These are phyloP conservation scores for Annona squamosa DNA, from an alignment of 164 flowering plant species.

Conservation along the genomic window DNA sequence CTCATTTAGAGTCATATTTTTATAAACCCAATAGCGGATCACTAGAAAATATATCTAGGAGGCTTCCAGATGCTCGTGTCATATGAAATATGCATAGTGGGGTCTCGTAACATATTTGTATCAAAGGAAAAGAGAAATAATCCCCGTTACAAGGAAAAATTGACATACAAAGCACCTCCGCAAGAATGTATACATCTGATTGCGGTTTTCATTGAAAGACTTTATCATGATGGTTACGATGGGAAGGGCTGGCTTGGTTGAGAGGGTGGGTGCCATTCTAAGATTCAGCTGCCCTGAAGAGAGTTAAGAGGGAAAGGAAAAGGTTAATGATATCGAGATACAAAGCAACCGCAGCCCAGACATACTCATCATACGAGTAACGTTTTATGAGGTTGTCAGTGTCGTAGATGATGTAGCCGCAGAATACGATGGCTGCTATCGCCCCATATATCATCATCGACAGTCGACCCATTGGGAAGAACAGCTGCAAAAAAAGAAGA, in stretches of 20 bases:
- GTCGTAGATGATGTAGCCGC: slow-evolving; percentile 83
- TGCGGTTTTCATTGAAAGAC: not conserved
- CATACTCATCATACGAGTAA: slow-evolving; percentile 74
- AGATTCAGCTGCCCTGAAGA: slow-evolving; percentile 67
- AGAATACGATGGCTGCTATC: slow-evolving; percentile 72
- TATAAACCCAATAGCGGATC: too few relatives aligned
- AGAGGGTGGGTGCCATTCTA: not conserved
- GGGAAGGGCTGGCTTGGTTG: not conserved
- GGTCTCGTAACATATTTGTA: too few relatives aligned
- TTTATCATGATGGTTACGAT: not conserved
- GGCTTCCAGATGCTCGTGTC: too few relatives aligned
- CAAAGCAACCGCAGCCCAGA: slow-evolving; percentile 81
- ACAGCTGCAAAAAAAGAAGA: slow-evolving; percentile 39
- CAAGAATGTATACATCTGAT: too few relatives aligned
- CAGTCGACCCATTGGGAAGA: slow-evolving; percentile 70
- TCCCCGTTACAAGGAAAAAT: too few relatives aligned
- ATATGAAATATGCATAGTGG: too few relatives aligned
- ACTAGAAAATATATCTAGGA: too few relatives aligned
- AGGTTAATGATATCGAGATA: slow-evolving; percentile 86
- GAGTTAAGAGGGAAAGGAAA: slow-evolving; percentile 52
- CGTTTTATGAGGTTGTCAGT: slow-evolving; percentile 93
- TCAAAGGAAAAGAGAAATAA: too few relatives aligned
- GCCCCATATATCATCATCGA: slow-evolving; percentile 68
- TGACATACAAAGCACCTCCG: too few relatives aligned
- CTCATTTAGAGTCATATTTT: too few relatives aligned